Evolutionary conservation across 352 stramenopile species (phyloP).

Genomic region (Phytophthora sojae): DNA sequence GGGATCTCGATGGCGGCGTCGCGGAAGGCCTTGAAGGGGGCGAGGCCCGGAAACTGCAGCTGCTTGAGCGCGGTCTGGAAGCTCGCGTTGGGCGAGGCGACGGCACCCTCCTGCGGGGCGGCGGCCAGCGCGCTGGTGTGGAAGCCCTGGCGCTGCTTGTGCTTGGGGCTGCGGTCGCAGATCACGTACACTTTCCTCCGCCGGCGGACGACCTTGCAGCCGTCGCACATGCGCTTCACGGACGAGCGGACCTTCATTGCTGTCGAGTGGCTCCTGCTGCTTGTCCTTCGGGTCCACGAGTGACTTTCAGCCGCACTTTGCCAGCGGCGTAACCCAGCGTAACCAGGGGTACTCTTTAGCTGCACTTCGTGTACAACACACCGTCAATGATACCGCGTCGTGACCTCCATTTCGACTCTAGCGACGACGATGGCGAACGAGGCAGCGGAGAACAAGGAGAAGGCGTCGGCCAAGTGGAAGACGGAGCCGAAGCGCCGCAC

Average conservation of each 20-base stretch:
- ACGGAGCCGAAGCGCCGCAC: slow-evolving; percentile 7
- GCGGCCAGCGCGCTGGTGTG: slow-evolving; percentile 70
- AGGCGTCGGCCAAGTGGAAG: slow-evolving; percentile 17
- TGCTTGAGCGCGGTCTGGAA: slow-evolving; percentile 94
- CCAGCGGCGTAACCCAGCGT: not conserved
- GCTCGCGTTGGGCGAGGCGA: slow-evolving; percentile 80
- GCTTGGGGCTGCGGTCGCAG: slow-evolving; percentile 91
- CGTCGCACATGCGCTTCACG: slow-evolving; percentile 92
- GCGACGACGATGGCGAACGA: slow-evolving; percentile 6
- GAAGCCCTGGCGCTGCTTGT: slow-evolving; percentile 95
- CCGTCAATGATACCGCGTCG: slow-evolving; percentile 14
- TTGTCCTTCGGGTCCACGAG: slow-evolving; percentile 32
- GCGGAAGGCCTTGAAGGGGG: slow-evolving; percentile 82
- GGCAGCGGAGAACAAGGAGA: not conserved
- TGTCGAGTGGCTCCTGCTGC: slow-evolving; percentile 27
- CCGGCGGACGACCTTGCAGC: slow-evolving; percentile 92
- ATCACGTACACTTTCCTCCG: slow-evolving; percentile 91
- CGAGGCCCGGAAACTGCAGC: slow-evolving; percentile 92
- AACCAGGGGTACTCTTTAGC: not conserved
- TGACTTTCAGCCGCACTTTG: slow-evolving; percentile 25
- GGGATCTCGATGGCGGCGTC: slow-evolving; percentile 75
- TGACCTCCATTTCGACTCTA: not conserved
- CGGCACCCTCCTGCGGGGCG: slow-evolving; percentile 30
- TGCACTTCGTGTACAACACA: not conserved
- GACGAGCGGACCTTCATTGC: slow-evolving; percentile 92